These are phyloP conservation scores for Vitis vinifera DNA, from an alignment of 164 flowering plant species.

Conservation along the genomic window ASM3070453v1 NC_081818.1:27730001-27730500, in stretches of 20 bases:
- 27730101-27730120: slow-evolving; percentile 75
- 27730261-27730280: background rate
- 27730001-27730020: slow-evolving; percentile 58
- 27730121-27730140: slow-evolving; percentile 52
- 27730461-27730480: too few species aligned
- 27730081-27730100: slow-evolving; percentile 17
- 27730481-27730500: too few species aligned
- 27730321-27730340: background rate
- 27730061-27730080: slow-evolving; percentile 41
- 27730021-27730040: slow-evolving; percentile 59
- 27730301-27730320: slow-evolving; percentile 6
- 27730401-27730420: too few species aligned
- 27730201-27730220: slow-evolving; percentile 35
- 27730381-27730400: too few species aligned
- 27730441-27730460: too few species aligned
- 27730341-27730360: too few species aligned
- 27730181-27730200: slow-evolving; percentile 19
- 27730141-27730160: slow-evolving; percentile 60
- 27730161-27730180: slow-evolving; percentile 41
- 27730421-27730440: too few species aligned
- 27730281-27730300: background rate
- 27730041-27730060: slow-evolving; percentile 37
- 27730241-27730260: background rate
- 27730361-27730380: too few species aligned
- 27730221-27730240: slow-evolving; percentile 3